Evolutionary conservation across 345 rosid genomes (phyloP).

Genomic region (Gossypium raimondii): DNA sequence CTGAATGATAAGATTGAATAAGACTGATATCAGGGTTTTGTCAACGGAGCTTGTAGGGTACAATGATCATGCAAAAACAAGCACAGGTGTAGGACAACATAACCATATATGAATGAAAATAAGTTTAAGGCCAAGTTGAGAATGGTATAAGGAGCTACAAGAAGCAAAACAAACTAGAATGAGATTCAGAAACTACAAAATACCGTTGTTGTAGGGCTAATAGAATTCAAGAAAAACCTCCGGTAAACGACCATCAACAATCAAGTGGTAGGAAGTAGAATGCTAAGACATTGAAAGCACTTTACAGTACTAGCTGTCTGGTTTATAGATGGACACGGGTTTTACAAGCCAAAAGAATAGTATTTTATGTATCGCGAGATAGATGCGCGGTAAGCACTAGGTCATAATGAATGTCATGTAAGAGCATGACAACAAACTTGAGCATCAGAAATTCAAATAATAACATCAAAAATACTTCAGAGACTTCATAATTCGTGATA

Average conservation of each 20-base stretch:
- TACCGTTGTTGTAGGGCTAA: not conserved
- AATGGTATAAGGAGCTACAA: not conserved
- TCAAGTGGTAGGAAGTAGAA: not conserved
- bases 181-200: not conserved
- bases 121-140: not conserved
- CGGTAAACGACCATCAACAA: not conserved
- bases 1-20: slow-evolving; percentile 33
- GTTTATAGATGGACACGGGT: not conserved
- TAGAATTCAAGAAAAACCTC: not conserved
- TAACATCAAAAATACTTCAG: not conserved
- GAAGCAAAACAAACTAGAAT: not conserved
- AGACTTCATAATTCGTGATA: not conserved
- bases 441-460: slow-evolving; percentile 9
- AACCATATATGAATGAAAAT: not conserved
- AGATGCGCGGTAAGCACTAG: not conserved
- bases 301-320: not conserved
- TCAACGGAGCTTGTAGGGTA: not conserved
- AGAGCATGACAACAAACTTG: not conserved
- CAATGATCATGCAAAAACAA: not conserved
- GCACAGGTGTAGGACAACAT: not conserved
- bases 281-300: not conserved
- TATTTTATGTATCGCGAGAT: not conserved
- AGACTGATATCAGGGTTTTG: not conserved
- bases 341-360: not conserved
- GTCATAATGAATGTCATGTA: not conserved